A percentile compares a stretch with the other conserved stretches of the same genome.
These are phyloP conservation scores for Trichoderma brevicompactum DNA, from an alignment of 2,329 filamentous ascomycete genomes.

Conservation along the genomic window DNA sequence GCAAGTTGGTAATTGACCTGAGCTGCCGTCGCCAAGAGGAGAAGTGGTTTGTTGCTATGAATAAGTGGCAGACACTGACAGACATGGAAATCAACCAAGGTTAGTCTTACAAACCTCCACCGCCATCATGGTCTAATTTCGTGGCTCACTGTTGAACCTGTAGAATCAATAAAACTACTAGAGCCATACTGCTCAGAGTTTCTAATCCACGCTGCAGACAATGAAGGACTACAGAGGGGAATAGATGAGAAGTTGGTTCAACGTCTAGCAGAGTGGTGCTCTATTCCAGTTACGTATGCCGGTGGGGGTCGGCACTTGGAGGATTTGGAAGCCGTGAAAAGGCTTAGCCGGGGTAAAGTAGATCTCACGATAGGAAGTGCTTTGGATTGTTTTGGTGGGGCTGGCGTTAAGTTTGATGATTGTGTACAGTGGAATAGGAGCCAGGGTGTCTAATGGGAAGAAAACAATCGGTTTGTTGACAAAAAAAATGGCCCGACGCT, in stretches of 20 bases:
- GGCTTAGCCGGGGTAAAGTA: slow-evolving; percentile 77
- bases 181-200: slow-evolving; percentile 97
- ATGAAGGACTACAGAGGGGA: slow-evolving; percentile 89
- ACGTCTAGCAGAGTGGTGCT: slow-evolving; percentile 81
- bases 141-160: neutral
- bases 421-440: slow-evolving; percentile 83
- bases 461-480: slow-evolving; percentile 15
- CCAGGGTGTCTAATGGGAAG: slow-evolving; percentile 38
- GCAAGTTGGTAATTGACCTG: slow-evolving; percentile 89
- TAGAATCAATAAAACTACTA: slow-evolving; percentile 78
- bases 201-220: slow-evolving; percentile 94
- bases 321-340: slow-evolving; percentile 82
- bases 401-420: slow-evolving; percentile 82
- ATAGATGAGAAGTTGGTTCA: slow-evolving; percentile 85
- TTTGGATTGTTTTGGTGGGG: slow-evolving; percentile 92
- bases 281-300: slow-evolving; percentile 92
- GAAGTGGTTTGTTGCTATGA: slow-evolving; percentile 96
- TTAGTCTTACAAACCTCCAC: slow-evolving; percentile 44
- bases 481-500: slow-evolving; percentile 1
- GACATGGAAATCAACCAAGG: slow-evolving; percentile 92
- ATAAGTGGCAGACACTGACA: slow-evolving; percentile 98
- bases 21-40: slow-evolving; percentile 80
- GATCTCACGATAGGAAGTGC: slow-evolving; percentile 97
- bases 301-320: slow-evolving; percentile 84
- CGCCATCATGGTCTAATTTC: neutral